Conservation (phyloP, 805 yeast species). For the Saccharomycopsis javanensis region DNA sequence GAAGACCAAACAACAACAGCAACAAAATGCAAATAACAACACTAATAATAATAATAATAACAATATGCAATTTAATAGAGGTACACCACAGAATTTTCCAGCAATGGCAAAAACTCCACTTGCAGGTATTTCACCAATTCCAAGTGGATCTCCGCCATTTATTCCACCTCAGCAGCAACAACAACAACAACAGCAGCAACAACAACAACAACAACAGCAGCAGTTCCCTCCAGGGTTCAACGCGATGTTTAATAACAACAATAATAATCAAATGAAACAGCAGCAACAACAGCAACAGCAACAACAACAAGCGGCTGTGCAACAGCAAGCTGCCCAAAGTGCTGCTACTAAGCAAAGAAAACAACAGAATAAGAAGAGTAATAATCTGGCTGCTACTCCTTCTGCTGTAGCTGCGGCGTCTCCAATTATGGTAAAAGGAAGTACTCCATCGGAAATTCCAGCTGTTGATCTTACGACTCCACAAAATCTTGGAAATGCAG, state of each 20-base stretch:
- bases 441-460: background rate
- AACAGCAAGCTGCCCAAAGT: background rate
- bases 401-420: background rate
- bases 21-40: background rate
- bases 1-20: background rate
- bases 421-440: background rate
- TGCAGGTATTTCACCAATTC: background rate
- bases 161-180: background rate
- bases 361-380: background rate
- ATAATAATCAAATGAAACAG: background rate
- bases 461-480: background rate
- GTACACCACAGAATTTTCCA: background rate
- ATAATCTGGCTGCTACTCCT: background rate
- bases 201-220: background rate
- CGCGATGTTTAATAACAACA: background rate
- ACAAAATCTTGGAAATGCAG: background rate
- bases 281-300: conserved; percentile 4
- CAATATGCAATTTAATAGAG: background rate
- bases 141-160: conserved; percentile 1
- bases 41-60: background rate
- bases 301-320: background rate
- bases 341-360: conserved; percentile 4
- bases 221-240: background rate
- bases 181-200: background rate
- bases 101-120: conserved; percentile 1